Evolutionary conservation across 345 rosid genomes (phyloP).

Genomic region (Rhizophora apiculata): DNA sequence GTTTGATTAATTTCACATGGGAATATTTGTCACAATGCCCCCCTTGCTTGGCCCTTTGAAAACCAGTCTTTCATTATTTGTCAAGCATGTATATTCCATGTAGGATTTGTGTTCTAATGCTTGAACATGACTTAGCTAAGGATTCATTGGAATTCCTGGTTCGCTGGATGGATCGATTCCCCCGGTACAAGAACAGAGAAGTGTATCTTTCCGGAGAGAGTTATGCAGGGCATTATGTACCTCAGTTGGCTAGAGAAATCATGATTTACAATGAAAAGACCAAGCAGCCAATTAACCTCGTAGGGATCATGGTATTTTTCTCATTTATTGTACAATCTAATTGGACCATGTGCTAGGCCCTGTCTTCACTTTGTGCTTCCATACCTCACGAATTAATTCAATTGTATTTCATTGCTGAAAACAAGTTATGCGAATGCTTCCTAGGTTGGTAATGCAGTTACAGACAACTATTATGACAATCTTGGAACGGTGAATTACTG

Average conservation of each 20-base stretch:
- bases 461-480: constrained; percentile 88
- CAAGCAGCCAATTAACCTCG: constrained; percentile 63
- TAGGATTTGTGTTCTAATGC: background rate
- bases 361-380: background rate
- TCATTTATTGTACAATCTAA: background rate
- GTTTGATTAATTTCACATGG: background rate
- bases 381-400: background rate
- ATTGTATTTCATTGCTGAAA: background rate
- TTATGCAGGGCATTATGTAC: constrained; percentile 99
- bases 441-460: constrained; percentile 97
- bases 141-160: constrained; percentile 79
- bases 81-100: background rate
- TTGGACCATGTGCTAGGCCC: background rate
- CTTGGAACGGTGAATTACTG: constrained; percentile 94
- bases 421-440: background rate
- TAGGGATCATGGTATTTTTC: constrained; percentile 73
- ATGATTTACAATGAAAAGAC: constrained; percentile 54
- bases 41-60: background rate
- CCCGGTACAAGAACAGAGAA: constrained; percentile 71
- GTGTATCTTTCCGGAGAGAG: constrained; percentile 87
- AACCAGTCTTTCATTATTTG: background rate
- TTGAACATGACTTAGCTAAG: constrained; percentile 45
- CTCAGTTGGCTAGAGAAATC: constrained; percentile 80
- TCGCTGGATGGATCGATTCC: constrained; percentile 75
- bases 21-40: background rate